Conservation (phyloP, 805 yeast species). For the Lipomyces sp. region DNA sequence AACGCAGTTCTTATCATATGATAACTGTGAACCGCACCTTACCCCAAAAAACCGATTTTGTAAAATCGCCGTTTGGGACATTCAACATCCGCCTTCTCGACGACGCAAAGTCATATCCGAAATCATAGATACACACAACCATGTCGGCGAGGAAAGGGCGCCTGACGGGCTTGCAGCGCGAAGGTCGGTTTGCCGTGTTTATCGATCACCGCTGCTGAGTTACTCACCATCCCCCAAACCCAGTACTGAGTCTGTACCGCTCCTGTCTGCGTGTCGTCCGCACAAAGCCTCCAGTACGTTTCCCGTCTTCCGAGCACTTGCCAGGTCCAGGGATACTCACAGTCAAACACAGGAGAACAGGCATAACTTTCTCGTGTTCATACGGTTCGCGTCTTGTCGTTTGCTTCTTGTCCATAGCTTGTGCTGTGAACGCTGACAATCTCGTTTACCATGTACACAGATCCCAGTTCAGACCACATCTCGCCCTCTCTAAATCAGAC, state of each 20-base stretch:
- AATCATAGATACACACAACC: too few relatives aligned
- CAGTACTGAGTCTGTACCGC: slow-evolving; percentile 48
- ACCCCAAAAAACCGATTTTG: too few relatives aligned
- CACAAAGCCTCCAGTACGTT: slow-evolving; percentile 45
- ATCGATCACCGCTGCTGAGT: neutral
- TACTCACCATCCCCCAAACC: neutral
- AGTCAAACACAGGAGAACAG: slow-evolving; percentile 38
- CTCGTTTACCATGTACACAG: neutral
- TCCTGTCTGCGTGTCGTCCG: slow-evolving; percentile 46
- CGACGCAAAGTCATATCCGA: too few relatives aligned
- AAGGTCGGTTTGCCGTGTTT: slow-evolving; percentile 37
- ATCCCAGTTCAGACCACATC: slow-evolving; percentile 60
- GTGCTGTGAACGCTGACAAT: too few relatives aligned
- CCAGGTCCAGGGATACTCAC: neutral
- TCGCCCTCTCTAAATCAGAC: slow-evolving; percentile 63
- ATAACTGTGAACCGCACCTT: too few relatives aligned
- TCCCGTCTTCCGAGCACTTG: neutral
- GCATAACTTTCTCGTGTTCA: slow-evolving; percentile 45
- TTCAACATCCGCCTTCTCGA: too few relatives aligned
- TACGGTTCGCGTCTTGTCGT: slow-evolving; percentile 37
- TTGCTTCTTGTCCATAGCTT: neutral
- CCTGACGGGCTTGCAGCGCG: slow-evolving; percentile 40
- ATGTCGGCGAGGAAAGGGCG: slow-evolving; percentile 4
- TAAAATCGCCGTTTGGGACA: too few relatives aligned
- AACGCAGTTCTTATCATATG: too few relatives aligned